Conservation (phyloP, 1,284 basidiomycete species). For the Bondarzewia mesenterica region DNA sequence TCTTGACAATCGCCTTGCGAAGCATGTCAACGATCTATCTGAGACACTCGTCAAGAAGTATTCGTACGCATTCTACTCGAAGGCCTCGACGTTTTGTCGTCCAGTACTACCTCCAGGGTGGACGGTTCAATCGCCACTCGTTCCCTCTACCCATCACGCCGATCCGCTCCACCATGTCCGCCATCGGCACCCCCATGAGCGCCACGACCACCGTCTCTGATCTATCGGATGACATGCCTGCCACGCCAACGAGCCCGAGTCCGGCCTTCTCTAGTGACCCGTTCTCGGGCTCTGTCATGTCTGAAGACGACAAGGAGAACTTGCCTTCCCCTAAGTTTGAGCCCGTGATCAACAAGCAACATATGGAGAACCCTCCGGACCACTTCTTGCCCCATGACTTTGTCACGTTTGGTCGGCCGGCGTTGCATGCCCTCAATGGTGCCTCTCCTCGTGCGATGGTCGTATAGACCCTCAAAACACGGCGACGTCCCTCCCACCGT, state of each 20-base stretch:
- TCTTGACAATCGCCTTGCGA: slow-evolving; percentile 80
- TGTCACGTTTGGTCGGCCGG: slow-evolving; percentile 63
- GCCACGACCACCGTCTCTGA: slow-evolving; percentile 65
- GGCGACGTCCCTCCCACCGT: neutral
- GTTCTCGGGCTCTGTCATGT: slow-evolving; percentile 42
- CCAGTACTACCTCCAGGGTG: slow-evolving; percentile 84
- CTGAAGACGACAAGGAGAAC: slow-evolving; percentile 76
- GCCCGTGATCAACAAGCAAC: slow-evolving; percentile 61
- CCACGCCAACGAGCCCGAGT: slow-evolving; percentile 59
- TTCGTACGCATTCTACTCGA: slow-evolving; percentile 89
- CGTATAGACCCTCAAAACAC: slow-evolving; percentile 33
- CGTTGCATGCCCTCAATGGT: slow-evolving; percentile 57
- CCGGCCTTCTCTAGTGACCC: slow-evolving; percentile 49
- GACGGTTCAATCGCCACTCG: slow-evolving; percentile 52
- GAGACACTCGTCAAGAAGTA: slow-evolving; percentile 97
- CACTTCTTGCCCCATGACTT: slow-evolving; percentile 75
- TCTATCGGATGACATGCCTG: slow-evolving; percentile 72
- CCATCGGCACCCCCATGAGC: slow-evolving; percentile 63
- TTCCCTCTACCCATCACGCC: slow-evolving; percentile 63
- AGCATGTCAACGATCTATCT: slow-evolving; percentile 84
- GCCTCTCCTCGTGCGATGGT: slow-evolving; percentile 47
- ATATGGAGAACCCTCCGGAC: slow-evolving; percentile 56
- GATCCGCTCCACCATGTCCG: slow-evolving; percentile 41
- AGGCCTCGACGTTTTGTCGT: slow-evolving; percentile 88
- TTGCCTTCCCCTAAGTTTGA: slow-evolving; percentile 50